Conservation (phyloP, 2,329 filamentous ascomycete species). For the Curvularia verruculosa region DNA sequence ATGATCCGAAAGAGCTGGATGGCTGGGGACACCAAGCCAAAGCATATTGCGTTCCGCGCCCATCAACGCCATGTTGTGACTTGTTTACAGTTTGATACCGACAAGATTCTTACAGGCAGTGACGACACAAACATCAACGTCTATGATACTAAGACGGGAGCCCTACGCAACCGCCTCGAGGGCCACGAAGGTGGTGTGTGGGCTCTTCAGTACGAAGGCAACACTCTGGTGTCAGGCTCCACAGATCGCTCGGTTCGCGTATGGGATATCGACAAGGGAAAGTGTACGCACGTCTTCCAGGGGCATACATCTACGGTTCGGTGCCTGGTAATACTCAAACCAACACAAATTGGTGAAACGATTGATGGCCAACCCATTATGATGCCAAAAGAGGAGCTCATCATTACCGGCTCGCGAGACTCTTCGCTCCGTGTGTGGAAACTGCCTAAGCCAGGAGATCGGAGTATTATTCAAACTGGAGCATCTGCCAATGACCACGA, state of each 20-base stretch:
- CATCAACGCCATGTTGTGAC: slow-evolving; percentile 97
- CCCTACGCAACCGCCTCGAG: slow-evolving; percentile 79
- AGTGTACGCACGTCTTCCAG: slow-evolving; percentile 94
- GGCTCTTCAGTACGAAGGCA: slow-evolving; percentile 95
- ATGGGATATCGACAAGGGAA: slow-evolving; percentile 94
- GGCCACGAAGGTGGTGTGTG: slow-evolving; percentile 97
- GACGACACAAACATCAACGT: slow-evolving; percentile 98
- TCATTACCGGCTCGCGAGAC: slow-evolving; percentile 96
- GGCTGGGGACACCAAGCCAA: slow-evolving; percentile 77
- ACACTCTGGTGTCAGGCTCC: slow-evolving; percentile 91
- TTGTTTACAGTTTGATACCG: slow-evolving; percentile 94
- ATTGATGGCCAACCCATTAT: slow-evolving; percentile 77
- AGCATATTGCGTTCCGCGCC: slow-evolving; percentile 93
- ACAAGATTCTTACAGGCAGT: slow-evolving; percentile 97
- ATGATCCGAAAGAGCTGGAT: slow-evolving; percentile 94
- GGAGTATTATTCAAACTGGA: slow-evolving; percentile 77
- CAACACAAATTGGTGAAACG: slow-evolving; percentile 74
- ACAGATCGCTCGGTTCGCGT: slow-evolving; percentile 98
- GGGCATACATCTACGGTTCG: slow-evolving; percentile 97
- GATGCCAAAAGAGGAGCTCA: slow-evolving; percentile 92
- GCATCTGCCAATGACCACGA: slow-evolving; percentile 75
- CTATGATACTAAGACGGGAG: slow-evolving; percentile 95
- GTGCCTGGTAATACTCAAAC: slow-evolving; percentile 92
- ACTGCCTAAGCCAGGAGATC: slow-evolving; percentile 79
- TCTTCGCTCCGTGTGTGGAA: slow-evolving; percentile 95